phyloP scores from a whole-genome alignment of 495 filamentous ascomycete genomes.

The Rhypophila decipiens region DNA sequence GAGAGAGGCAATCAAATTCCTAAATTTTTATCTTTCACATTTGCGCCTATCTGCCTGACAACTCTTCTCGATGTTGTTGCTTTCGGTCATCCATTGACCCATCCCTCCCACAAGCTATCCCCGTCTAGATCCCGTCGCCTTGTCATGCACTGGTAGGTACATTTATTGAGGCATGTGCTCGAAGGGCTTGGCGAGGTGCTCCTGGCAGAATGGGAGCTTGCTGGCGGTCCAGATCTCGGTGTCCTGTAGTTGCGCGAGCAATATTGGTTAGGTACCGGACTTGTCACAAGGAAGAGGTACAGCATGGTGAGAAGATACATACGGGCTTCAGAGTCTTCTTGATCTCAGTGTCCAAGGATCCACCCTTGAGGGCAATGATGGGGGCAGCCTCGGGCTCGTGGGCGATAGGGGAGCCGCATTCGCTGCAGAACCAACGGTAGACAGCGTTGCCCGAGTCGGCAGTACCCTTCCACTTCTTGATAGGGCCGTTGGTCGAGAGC shows the following conservation, averaged over 20 bases:
- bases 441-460: conserved; percentile 53
- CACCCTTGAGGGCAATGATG: conserved; percentile 65
- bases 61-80: no score
- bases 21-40: no score
- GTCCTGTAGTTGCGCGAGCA: conserved; percentile 33
- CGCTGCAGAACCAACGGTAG: conserved; percentile 61
- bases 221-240: conserved; percentile 63
- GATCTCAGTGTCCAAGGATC: conserved; percentile 53
- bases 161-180: conserved; percentile 54
- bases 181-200: conserved; percentile 55
- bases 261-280: not conserved
- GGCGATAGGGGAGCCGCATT: conserved; percentile 63
- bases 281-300: not conserved
- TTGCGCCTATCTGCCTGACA: no score
- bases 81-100: no score
- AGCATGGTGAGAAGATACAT: conserved; percentile 14
- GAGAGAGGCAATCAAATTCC: no score
- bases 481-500: conserved; percentile 53
- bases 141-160: no score
- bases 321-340: conserved; percentile 65
- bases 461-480: conserved; percentile 53
- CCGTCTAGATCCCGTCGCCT: no score
- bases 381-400: conserved; percentile 63
- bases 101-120: no score
- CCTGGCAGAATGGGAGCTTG: conserved; percentile 65